Percentiles rank a stretch among this genome's conserved stretches.
Evolutionary conservation across 176 grass and related monocot species (phyloP).

Genomic region (Eremochloa ophiuroides): DNA sequence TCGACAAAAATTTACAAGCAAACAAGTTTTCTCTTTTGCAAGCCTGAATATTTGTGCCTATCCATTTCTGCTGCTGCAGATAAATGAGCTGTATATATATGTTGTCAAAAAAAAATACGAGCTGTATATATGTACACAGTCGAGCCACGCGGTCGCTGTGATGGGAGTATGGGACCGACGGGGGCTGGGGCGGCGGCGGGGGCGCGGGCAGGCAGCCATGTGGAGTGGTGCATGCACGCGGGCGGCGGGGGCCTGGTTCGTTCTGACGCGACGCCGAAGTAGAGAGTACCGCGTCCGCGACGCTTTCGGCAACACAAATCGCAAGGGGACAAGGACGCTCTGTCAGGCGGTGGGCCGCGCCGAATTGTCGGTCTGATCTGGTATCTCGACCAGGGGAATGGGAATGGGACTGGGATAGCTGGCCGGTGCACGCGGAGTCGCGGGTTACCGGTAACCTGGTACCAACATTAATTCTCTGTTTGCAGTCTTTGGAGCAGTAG

Average conservation of each 20-base stretch:
- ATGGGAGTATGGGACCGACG: background rate
- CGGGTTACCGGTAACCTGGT: background rate
- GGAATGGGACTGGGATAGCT: background rate
- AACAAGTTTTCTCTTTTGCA: background rate
- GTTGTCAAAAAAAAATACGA: too few species aligned
- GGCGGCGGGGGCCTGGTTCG: background rate
- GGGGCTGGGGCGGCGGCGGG: background rate
- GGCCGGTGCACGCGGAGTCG: background rate
- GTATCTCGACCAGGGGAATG: too few species aligned
- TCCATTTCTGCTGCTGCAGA: background rate
- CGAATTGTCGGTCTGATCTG: slow-evolving; percentile 5
- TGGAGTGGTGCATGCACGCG: background rate
- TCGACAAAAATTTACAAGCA: too few species aligned
- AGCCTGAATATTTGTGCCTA: background rate
- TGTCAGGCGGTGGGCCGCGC: background rate
- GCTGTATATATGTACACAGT: background rate
- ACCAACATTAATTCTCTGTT: background rate
- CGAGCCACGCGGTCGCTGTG: background rate
- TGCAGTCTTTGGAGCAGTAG: background rate
- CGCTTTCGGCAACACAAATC: slow-evolving; percentile 21
- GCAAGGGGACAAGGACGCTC: background rate
- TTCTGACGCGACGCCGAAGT: background rate
- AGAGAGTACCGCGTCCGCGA: background rate
- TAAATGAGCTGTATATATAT: background rate
- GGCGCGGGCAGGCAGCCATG: background rate